Base-by-base conservation (phyloP, 73 alveolate species). In the Tetrahymena malaccensis region DNA sequence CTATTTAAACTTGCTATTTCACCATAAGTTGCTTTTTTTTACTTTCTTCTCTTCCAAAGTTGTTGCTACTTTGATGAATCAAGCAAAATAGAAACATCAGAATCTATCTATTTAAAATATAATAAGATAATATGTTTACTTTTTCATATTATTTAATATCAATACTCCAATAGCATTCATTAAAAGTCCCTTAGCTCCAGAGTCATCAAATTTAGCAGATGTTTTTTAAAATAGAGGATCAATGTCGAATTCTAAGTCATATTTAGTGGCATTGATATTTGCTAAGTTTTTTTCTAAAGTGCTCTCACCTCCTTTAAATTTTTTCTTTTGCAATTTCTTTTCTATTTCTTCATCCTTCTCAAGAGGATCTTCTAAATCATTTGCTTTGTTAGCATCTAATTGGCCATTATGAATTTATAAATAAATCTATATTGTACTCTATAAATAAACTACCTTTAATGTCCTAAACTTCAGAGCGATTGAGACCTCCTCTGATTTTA, bases 171-270 rank as follows among this genome's bases (percentile, higher is more conserved):
- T 93, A 37, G 97, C 97, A 96, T 98, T 98, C 96, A 98, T 97
- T 85, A 98, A 95, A 83, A 98, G 96, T 13, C 98, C 98, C 55
- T 94, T 96, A 19, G 99, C 99, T 33, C 98, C 98, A 38, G 98
- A 96, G 94, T 98, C 99, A 96, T 98, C 98, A 97, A 98, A 98
- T 93, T 97, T 98, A 22, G 99, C 98, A 56, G 99, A 96, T 96
- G 97, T 98, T 55, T 96, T 58, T 84, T 97, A 94, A 93, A 97
- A 98, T 34, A 98, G 93, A 31, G 99, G 99, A 85, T 98, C 98
- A 57, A 97, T 96, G 43, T 98, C 99, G 19, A 98, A 96, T 85
- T 98, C 98, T 94, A 97, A 96, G 95, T 98, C 99, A 96, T 97
- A 97, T 94, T 97, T 96, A 10, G 98, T 97, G 43, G 98, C 97